Percentiles rank a stretch among this genome's conserved stretches.
Conservation (phyloP, 2,329 filamentous ascomycete species). For the Botrytis squamosa region DNA sequence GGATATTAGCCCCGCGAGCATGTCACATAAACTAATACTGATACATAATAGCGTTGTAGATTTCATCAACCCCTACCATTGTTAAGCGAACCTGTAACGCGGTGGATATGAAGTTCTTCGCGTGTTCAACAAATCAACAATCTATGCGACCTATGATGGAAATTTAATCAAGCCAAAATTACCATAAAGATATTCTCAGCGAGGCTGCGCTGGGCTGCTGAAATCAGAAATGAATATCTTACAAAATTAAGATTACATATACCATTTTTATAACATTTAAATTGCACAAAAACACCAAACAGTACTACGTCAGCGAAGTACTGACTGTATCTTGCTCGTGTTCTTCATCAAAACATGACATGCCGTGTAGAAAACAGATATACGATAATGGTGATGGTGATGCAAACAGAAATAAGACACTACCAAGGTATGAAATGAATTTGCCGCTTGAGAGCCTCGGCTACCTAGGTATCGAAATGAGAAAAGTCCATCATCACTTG, state of each 20-base stretch:
- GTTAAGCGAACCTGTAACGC: constrained; percentile 9
- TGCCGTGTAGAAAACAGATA: constrained; percentile 1
- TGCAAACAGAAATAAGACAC: constrained; percentile 11
- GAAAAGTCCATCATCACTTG: not conserved
- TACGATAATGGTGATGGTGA: constrained; percentile 11
- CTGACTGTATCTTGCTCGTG: constrained; percentile 18
- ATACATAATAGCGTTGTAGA: not conserved
- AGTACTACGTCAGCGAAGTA: constrained; percentile 13
- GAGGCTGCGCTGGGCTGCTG: constrained; percentile 8
- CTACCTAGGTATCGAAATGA: constrained; percentile 10
- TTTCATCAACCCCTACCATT: not conserved
- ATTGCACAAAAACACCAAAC: constrained; percentile 9
- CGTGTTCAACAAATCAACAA: constrained; percentile 10
- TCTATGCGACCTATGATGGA: not conserved
- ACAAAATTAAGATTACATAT: constrained; percentile 20
- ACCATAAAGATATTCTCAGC: not conserved
- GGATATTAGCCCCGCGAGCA: constrained; percentile 2
- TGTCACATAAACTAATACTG: constrained; percentile 2
- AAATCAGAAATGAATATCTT: constrained; percentile 1
- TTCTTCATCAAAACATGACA: constrained; percentile 15
- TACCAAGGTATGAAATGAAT: not conserved
- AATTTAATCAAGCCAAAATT: not conserved
- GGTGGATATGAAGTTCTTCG: not conserved
- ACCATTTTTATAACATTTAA: constrained; percentile 13
- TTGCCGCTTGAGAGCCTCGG: constrained; percentile 11